Percentiles rank a stretch among this genome's conserved stretches.
Conservation (phyloP, 345 rosid species). For the Pugionium dolabratum region DNA sequence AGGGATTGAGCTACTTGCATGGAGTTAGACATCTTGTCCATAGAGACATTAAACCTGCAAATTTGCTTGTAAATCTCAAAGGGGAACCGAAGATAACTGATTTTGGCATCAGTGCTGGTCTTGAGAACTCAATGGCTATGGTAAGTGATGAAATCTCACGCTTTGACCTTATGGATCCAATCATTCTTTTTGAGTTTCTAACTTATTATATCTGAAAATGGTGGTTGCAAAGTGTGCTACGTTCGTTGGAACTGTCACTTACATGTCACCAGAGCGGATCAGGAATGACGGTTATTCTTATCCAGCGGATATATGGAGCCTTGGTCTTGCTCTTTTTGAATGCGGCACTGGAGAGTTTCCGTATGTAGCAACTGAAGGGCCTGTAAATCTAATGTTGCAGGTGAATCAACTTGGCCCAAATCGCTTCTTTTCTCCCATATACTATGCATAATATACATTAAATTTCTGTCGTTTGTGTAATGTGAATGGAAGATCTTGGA, state of each 20-base stretch:
- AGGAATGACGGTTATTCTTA: conserved; percentile 80
- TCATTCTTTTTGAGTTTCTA: conserved; percentile 17
- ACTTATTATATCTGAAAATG: conserved; percentile 28
- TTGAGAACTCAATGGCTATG: conserved; percentile 96
- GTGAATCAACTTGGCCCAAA: conserved; percentile 43
- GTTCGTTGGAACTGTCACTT: conserved; percentile 97
- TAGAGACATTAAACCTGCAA: conserved; percentile 98
- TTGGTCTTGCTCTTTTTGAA: conserved; percentile 92
- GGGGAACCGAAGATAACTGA: conserved; percentile 97
- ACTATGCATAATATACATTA: conserved; percentile 8
- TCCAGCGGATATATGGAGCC: conserved; percentile 99
- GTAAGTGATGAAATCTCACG: conserved; percentile 47
- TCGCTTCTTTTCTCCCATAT: background rate
- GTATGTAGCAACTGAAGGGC: conserved; percentile 82
- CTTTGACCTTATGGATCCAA: conserved; percentile 9
- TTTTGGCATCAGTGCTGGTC: conserved; percentile 96
- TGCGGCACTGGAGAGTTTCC: conserved; percentile 98
- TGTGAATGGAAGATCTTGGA: conserved; percentile 68
- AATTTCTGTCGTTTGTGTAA: conserved; percentile 15
- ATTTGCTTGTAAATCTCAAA: conserved; percentile 86
- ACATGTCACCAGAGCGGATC: conserved; percentile 97
- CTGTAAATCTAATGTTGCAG: conserved; percentile 95
- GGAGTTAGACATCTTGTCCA: conserved; percentile 90
- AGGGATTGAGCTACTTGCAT: conserved; percentile 93
- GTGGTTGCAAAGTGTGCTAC: conserved; percentile 80